These are phyloP conservation scores for Verbascum thapsus DNA, from an alignment of 257 asterid species.

Conservation along the genomic window DNA sequence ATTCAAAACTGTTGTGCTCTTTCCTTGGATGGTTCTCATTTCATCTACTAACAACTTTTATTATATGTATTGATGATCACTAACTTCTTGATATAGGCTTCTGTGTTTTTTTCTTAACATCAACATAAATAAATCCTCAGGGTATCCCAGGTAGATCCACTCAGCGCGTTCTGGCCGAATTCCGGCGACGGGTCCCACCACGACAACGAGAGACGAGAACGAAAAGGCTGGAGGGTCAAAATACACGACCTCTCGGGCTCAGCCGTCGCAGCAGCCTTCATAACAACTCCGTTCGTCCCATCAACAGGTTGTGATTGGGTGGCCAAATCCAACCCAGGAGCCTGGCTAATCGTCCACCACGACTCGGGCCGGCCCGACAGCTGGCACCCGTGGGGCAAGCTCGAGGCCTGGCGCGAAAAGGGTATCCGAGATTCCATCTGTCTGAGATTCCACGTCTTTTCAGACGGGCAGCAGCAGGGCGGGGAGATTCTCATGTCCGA, in stretches of 20 bases:
- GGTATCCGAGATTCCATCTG: constrained; percentile 69
- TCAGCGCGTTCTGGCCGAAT: constrained; percentile 61
- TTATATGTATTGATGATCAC: background rate
- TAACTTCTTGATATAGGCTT: too few relatives aligned
- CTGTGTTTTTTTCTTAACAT: too few relatives aligned
- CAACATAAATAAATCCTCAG: constrained; percentile 46
- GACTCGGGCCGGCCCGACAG: constrained; percentile 73
- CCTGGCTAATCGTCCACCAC: constrained; percentile 90
- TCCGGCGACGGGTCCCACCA: constrained; percentile 57
- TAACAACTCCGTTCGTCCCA: constrained; percentile 94
- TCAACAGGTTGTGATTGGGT: constrained; percentile 97
- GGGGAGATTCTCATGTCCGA: constrained; percentile 80
- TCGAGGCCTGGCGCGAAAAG: constrained; percentile 96
- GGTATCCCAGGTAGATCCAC: constrained; percentile 71
- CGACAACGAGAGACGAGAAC: constrained; percentile 74
- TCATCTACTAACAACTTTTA: too few relatives aligned
- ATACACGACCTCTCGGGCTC: constrained; percentile 95
- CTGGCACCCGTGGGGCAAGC: constrained; percentile 99
- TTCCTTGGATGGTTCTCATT: too few relatives aligned
- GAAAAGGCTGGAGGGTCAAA: constrained; percentile 96
- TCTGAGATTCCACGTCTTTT: constrained; percentile 81
- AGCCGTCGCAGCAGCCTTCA: constrained; percentile 95
- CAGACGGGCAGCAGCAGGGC: constrained; percentile 70
- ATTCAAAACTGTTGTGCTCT: too few relatives aligned
- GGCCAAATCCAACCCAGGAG: constrained; percentile 97